phyloP scores from a whole-genome alignment of 441 rosid genomes.

The Dalechampia spathulata region DNA sequence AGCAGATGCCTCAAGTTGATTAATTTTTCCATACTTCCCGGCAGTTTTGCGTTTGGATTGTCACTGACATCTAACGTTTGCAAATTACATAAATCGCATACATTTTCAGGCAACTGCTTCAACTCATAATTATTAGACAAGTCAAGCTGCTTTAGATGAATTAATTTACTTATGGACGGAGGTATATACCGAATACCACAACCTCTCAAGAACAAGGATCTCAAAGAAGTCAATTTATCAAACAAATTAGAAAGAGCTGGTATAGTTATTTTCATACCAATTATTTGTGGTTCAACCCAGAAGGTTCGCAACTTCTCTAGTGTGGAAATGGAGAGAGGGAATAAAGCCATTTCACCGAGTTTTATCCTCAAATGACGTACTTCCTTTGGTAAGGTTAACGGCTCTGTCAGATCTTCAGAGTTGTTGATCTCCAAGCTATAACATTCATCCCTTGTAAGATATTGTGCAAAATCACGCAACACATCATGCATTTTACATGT shows the following conservation, averaged over 20 bases:
- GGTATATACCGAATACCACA: neutral
- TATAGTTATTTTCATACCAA: neutral
- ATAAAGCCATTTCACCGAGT: too few relatives aligned
- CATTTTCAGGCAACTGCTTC: neutral
- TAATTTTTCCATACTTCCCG: too few relatives aligned
- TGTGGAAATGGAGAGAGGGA: neutral
- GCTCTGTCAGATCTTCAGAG: neutral
- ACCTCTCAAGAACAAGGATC: neutral
- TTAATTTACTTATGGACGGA: neutral
- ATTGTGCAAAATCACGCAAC: neutral
- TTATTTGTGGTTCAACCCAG: too few relatives aligned
- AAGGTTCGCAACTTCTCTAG: neutral
- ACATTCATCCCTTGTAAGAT: neutral
- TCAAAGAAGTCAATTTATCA: neutral
- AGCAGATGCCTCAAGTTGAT: too few relatives aligned
- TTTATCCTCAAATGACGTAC: neutral
- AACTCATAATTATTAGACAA: neutral
- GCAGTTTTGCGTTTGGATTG: too few relatives aligned
- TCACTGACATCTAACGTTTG: too few relatives aligned
- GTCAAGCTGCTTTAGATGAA: neutral
- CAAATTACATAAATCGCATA: too few relatives aligned
- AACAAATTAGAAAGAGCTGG: neutral
- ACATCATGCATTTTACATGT: neutral
- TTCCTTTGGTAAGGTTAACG: neutral
- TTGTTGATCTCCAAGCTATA: neutral